phyloP scores from a whole-genome alignment of 192 early-diverging fungal species.

The Coemansia guatemalensis region DNA sequence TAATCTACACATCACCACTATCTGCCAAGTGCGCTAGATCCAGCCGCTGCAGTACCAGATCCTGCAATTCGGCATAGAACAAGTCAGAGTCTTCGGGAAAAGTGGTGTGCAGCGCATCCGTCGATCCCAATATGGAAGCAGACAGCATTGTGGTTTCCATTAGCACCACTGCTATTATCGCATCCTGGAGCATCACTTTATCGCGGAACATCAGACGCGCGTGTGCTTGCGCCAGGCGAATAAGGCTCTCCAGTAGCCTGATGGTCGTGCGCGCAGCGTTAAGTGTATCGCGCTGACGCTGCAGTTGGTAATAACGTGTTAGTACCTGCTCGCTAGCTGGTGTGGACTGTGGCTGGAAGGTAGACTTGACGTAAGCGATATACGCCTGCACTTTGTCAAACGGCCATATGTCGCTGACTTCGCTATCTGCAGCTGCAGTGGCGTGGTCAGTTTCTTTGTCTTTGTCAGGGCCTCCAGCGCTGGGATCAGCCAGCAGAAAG shows the following conservation, averaged over 20 bases:
- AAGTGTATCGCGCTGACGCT: slow-evolving; percentile 62
- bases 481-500: slow-evolving; percentile 41
- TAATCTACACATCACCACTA: neutral
- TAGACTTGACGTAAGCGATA: slow-evolving; percentile 59
- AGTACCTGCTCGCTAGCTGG: slow-evolving; percentile 64
- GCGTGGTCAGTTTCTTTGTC: neutral
- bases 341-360: slow-evolving; percentile 58
- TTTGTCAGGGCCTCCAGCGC: neutral
- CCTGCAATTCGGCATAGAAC: slow-evolving; percentile 45
- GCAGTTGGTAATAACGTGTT: slow-evolving; percentile 69
- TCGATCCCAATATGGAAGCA: slow-evolving; percentile 53
- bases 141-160: slow-evolving; percentile 41
- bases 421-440: neutral
- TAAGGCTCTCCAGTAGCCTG: slow-evolving; percentile 61
- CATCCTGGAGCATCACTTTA: slow-evolving; percentile 59
- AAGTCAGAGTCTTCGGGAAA: slow-evolving; percentile 62
- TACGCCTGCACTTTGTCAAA: slow-evolving; percentile 70
- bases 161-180: slow-evolving; percentile 50
- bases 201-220: slow-evolving; percentile 64
- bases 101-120: slow-evolving; percentile 58
- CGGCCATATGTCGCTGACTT: slow-evolving; percentile 47
- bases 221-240: slow-evolving; percentile 65
- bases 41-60: slow-evolving; percentile 45
- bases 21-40: slow-evolving; percentile 46
- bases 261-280: slow-evolving; percentile 75